A percentile compares a stretch with the other conserved stretches of the same genome.
These are phyloP conservation scores for Spencermartinsiella europaea DNA, from an alignment of 805 yeast species.

Conservation along the genomic window DNA sequence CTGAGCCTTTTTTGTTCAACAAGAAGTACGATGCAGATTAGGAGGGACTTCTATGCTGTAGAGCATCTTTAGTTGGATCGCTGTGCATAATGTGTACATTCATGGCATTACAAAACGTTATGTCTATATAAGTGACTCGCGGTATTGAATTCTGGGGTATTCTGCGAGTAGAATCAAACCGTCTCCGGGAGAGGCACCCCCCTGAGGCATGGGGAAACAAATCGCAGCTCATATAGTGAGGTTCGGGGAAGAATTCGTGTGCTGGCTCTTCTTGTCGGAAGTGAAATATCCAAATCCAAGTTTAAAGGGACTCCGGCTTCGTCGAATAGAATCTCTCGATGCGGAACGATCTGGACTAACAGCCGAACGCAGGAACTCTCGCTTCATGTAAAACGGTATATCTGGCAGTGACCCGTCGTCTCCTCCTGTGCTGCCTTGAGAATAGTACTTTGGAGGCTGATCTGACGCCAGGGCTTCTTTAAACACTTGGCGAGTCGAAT, in stretches of 20 bases:
- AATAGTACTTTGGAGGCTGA: slow-evolving; percentile 3
- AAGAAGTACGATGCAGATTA: slow-evolving; percentile 11
- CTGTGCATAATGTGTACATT: too few species aligned
- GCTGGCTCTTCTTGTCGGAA: neutral
- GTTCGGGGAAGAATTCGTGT: neutral
- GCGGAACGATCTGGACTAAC: neutral
- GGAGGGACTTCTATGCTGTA: neutral
- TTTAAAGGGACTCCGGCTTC: neutral
- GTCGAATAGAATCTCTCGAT: neutral
- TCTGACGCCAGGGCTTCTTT: slow-evolving; percentile 7
- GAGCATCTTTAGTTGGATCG: too few species aligned
- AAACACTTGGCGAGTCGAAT: slow-evolving; percentile 25
- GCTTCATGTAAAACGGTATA: slow-evolving; percentile 12
- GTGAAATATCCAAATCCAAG: neutral
- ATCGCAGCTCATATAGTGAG: too few species aligned
- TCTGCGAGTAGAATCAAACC: too few species aligned
- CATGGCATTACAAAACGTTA: too few species aligned
- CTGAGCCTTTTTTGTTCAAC: slow-evolving; percentile 23
- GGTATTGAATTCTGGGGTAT: too few species aligned
- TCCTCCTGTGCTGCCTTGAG: slow-evolving; percentile 18
- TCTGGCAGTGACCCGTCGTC: slow-evolving; percentile 10
- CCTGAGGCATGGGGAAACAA: too few species aligned
- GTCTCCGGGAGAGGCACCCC: too few species aligned
- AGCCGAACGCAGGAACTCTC: neutral
- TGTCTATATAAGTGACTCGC: too few species aligned